A percentile compares a stretch with the other conserved stretches of the same genome.
Evolutionary conservation across 2,329 filamentous ascomycete species (phyloP).

Genomic region (Pseudogymnoascus sp.): DNA sequence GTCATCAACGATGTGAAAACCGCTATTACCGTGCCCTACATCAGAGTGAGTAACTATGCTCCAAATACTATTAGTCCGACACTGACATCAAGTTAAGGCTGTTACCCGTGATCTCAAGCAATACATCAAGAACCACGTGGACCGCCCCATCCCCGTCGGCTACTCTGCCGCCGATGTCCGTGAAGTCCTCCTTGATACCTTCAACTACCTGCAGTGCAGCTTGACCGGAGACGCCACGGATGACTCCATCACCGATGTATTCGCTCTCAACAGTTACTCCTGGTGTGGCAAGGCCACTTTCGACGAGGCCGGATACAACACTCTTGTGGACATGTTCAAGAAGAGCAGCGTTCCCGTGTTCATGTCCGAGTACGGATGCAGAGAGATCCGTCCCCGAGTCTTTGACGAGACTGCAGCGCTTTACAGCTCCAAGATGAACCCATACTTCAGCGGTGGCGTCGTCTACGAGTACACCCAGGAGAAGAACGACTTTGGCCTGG

Average conservation of each 20-base stretch:
- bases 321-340: conserved; percentile 57
- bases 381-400: conserved; percentile 58
- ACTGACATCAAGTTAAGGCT: conserved; percentile 40
- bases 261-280: conserved; percentile 71
- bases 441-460: conserved; percentile 64
- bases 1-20: conserved; percentile 61
- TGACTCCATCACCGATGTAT: conserved; percentile 63
- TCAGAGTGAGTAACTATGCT: conserved; percentile 34
- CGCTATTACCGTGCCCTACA: conserved; percentile 56
- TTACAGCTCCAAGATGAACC: conserved; percentile 63
- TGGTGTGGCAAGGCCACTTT: conserved; percentile 63
- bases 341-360: conserved; percentile 65
- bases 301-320: conserved; percentile 54
- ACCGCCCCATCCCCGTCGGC: conserved; percentile 65
- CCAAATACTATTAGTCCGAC: background rate
- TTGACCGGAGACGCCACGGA: conserved; percentile 46
- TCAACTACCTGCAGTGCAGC: conserved; percentile 67
- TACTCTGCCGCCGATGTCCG: conserved; percentile 79
- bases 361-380: conserved; percentile 79
- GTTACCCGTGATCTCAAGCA: conserved; percentile 74
- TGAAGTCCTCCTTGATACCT: conserved; percentile 63
- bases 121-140: conserved; percentile 65
- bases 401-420: conserved; percentile 71
- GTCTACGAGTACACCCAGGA: conserved; percentile 79
- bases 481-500: conserved; percentile 57